Percentiles rank a stretch among this genome's conserved stretches.
Evolutionary conservation across 805 yeast species (phyloP).

Genomic region (Scheffersomyces lignosus): DNA sequence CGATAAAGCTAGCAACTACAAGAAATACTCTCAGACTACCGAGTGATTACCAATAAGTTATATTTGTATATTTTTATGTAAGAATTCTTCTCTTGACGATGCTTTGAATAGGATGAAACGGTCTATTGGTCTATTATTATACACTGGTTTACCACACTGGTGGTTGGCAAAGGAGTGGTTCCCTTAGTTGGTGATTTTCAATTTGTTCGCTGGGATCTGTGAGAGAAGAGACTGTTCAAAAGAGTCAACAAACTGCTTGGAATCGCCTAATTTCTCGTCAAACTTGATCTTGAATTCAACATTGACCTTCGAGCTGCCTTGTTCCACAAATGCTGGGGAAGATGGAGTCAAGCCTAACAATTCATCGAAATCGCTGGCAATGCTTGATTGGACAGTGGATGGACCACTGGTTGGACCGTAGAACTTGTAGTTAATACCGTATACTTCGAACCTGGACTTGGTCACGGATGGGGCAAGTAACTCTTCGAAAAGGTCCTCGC

Average conservation of each 20-base stretch:
- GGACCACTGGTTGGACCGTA: slow-evolving; percentile 4
- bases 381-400: not conserved
- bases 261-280: slow-evolving; percentile 32
- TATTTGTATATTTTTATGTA: too few species aligned
- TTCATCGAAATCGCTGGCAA: slow-evolving; percentile 29
- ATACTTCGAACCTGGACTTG: slow-evolving; percentile 35
- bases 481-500: slow-evolving; percentile 37
- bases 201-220: slow-evolving; percentile 28
- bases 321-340: slow-evolving; percentile 7
- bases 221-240: slow-evolving; percentile 35
- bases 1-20: too few species aligned
- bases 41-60: too few species aligned
- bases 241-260: slow-evolving; percentile 33
- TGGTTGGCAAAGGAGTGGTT: not conserved
- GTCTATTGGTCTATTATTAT: not conserved
- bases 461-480: slow-evolving; percentile 37
- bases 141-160: slow-evolving; percentile 1
- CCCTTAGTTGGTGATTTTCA: slow-evolving; percentile 11
- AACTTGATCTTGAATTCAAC: slow-evolving; percentile 36
- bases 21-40: too few species aligned
- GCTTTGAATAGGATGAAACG: too few species aligned
- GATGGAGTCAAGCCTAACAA: slow-evolving; percentile 26
- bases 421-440: slow-evolving; percentile 27
- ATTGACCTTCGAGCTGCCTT: slow-evolving; percentile 16
- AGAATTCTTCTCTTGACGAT: too few species aligned